These are phyloP conservation scores for Halophytophthora polymorphica DNA, from an alignment of 352 stramenopile species.

Conservation along the genomic window DNA sequence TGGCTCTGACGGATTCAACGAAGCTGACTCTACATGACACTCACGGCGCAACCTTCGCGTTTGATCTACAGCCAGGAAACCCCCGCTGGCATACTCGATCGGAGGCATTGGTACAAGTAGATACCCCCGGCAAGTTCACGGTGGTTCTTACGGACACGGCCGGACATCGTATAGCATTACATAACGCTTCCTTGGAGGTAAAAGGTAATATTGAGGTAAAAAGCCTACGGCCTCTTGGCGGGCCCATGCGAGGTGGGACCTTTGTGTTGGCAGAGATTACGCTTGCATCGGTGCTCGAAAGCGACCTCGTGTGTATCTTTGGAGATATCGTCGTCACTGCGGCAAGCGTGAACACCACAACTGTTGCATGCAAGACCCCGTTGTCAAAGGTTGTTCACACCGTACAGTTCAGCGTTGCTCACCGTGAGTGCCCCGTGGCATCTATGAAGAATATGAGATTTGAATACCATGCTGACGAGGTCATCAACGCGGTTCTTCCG, in stretches of 20 bases:
- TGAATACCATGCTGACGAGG: slow-evolving; percentile 27
- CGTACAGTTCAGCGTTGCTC: slow-evolving; percentile 21
- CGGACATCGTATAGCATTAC: slow-evolving; percentile 6
- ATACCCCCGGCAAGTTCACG: slow-evolving; percentile 4
- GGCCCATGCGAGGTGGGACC: slow-evolving; percentile 28
- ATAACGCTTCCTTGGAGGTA: slow-evolving; percentile 3
- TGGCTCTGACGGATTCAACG: slow-evolving; percentile 5
- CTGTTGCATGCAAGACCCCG: slow-evolving; percentile 24
- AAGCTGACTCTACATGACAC: slow-evolving; percentile 2
- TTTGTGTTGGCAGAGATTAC: slow-evolving; percentile 21
- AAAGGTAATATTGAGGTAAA: slow-evolving; percentile 1
- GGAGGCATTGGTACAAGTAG: slow-evolving; percentile 3
- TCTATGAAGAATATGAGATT: slow-evolving; percentile 3
- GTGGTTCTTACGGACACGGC: slow-evolving; percentile 11
- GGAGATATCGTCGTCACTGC: slow-evolving; percentile 8
- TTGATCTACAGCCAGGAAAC: slow-evolving; percentile 3
- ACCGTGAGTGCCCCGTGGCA: slow-evolving; percentile 4
- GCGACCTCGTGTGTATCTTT: slow-evolving; percentile 30
- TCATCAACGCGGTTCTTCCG: slow-evolving; percentile 23
- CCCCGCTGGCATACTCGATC: background rate
- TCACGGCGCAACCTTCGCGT: background rate
- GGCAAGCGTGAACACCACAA: slow-evolving; percentile 4
- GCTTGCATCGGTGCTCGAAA: background rate
- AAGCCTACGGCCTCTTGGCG: slow-evolving; percentile 6
- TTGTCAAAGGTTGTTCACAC: slow-evolving; percentile 4